Evolutionary conservation across 371 early-diverging fungal genomes (phyloP).

Genomic region (Phascolomyces articulosus): DNA sequence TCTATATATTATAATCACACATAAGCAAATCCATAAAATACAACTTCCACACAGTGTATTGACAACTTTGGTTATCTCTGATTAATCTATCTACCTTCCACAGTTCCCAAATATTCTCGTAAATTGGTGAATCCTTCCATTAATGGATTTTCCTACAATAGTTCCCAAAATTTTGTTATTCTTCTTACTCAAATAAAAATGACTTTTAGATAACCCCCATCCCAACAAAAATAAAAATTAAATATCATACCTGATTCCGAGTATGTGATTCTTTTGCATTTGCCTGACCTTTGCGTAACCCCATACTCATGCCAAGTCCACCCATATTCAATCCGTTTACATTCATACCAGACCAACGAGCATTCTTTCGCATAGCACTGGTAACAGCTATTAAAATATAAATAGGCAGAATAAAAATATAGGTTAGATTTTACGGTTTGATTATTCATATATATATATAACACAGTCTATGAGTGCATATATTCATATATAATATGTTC

Average conservation of each 20-base stretch:
- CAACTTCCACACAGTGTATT: no score
- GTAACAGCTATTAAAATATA: slow-evolving; percentile 55
- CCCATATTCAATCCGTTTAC: slow-evolving; percentile 67
- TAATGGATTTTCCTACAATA: slow-evolving; percentile 67
- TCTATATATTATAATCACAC: no score
- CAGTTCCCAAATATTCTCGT: slow-evolving; percentile 63
- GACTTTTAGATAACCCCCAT: no score
- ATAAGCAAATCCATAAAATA: neutral
- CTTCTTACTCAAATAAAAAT: no score
- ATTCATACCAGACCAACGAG: slow-evolving; percentile 79
- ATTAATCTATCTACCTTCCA: slow-evolving; percentile 55
- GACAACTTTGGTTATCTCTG: neutral
- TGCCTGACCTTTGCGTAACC: slow-evolving; percentile 55
- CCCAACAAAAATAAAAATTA: no score
- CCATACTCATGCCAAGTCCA: slow-evolving; percentile 69
- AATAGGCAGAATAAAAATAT: no score
- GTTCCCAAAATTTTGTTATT: no score
- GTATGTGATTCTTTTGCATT: slow-evolving; percentile 40
- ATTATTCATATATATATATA: no score
- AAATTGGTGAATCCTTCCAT: slow-evolving; percentile 74
- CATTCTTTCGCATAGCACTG: slow-evolving; percentile 85
- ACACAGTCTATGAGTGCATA: no score
- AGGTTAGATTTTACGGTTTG: no score
- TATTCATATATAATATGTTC: no score
- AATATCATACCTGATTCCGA: slow-evolving; percentile 41